Evolutionary conservation across 192 early-diverging fungal genomes (phyloP), one percentile per base, ranked within the genome.

Genomic region (Coemansia sp.): DNA sequence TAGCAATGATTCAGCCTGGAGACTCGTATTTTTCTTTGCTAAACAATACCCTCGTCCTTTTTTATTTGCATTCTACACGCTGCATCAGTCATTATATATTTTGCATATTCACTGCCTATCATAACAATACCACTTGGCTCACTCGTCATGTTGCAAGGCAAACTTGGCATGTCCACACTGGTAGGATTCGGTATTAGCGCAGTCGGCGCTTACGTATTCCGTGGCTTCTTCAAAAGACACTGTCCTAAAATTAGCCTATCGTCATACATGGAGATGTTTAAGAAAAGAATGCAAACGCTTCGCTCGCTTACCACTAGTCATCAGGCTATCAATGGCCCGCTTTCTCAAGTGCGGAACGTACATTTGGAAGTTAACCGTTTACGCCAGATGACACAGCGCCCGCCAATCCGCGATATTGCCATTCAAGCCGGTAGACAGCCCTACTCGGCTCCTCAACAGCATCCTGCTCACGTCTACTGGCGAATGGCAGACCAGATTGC

Each of bases 401-500:
- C 61, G 6, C 61, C 61, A 16, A 8, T 63, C n/a, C 61, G 61
- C 16, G 61, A 41, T n/a, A 63, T 63, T 63, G 61, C 61, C 36
- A 63, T 63, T 11, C 61, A 63, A 24, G 9, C 38, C 38, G 38
- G 18, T 36, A n/a, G 61, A 42, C 38, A 41, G 38, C 61, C 38
- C 2, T 41, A 40, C 20, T 20, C 38, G 61, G 55, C 16, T 59
- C 55, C 55, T 2, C 29, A 15, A 1, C 55, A 59, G 31, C 12
- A 59, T 16, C 12, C 55, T 1, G 55, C 55, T 5, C 55, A 59
- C 31, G 36, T 59, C 29, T 16, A 59, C 29, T 59, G 55, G 55
- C 55, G 33, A 31, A 33, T 59, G 55, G 55, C 55, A 34, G 55
- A 59, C 13, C 55, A 59, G 55, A 59, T 59, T 59, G 55, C 55